Conservation (phyloP, 345 rosid species). For the Cardamine resedifolia region DNA sequence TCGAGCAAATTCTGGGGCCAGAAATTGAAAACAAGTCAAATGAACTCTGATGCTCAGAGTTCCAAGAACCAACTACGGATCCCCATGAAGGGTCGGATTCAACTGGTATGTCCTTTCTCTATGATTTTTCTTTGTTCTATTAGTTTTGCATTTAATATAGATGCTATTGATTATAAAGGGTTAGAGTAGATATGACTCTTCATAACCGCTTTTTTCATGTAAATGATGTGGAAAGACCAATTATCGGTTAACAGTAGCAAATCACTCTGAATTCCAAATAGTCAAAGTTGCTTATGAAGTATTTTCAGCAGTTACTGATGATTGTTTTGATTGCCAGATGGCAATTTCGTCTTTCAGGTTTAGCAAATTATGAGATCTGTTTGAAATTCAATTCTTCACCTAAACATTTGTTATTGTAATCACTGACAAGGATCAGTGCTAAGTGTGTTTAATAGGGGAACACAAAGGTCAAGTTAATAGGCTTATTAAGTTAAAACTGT, state of each 20-base stretch:
- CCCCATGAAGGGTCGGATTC: slow-evolving; percentile 95
- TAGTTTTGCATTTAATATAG: background rate
- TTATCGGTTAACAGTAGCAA: background rate
- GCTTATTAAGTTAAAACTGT: background rate
- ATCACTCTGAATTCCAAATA: background rate
- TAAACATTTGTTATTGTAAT: background rate
- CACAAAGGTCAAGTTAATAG: background rate
- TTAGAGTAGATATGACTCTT: background rate
- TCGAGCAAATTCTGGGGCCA: slow-evolving; percentile 54
- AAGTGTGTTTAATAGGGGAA: background rate
- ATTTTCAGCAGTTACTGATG: background rate
- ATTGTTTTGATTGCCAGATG: background rate
- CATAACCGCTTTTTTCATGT: background rate
- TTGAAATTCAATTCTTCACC: background rate
- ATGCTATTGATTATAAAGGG: background rate
- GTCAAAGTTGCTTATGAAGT: background rate
- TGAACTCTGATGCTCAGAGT: slow-evolving; percentile 63
- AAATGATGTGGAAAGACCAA: background rate
- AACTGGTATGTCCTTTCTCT: slow-evolving; percentile 57
- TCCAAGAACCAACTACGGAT: slow-evolving; percentile 65
- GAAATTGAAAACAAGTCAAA: slow-evolving; percentile 49
- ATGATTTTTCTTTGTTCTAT: background rate
- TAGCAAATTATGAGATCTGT: background rate
- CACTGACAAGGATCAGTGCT: background rate
- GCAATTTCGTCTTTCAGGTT: background rate